These are phyloP conservation scores for Pharnaceum exiguum DNA, from an alignment of 148 eudicot genomes.

Conservation along the genomic window DNA sequence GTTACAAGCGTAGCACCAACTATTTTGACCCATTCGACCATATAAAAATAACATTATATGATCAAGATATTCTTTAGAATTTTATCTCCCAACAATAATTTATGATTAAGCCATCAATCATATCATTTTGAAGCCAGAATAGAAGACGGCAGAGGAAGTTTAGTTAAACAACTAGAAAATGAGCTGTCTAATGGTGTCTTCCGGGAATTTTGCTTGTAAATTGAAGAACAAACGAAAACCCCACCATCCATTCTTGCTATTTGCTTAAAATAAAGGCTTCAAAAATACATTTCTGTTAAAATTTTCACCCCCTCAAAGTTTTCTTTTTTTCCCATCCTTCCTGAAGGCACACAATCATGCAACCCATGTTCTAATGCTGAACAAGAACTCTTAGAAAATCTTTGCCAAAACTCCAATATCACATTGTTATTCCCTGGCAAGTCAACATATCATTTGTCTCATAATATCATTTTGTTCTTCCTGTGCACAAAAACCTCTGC, in stretches of 20 bases:
- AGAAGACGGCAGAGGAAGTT: slow-evolving; percentile 1
- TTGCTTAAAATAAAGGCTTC: slow-evolving; percentile 25
- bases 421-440: slow-evolving; percentile 1
- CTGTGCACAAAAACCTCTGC: too few relatives aligned
- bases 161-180: slow-evolving; percentile 14
- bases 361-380: slow-evolving; percentile 26
- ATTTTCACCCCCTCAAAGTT: slow-evolving; percentile 10
- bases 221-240: slow-evolving; percentile 5
- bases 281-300: neutral
- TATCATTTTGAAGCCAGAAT: neutral
- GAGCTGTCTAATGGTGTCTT: slow-evolving; percentile 17
- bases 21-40: too few relatives aligned
- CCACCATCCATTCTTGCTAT: slow-evolving; percentile 9
- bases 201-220: slow-evolving; percentile 20
- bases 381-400: slow-evolving; percentile 2
- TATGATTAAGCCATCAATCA: neutral
- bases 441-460: neutral
- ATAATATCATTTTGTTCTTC: too few relatives aligned
- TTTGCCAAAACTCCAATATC: neutral
- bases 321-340: neutral
- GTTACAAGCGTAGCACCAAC: too few relatives aligned
- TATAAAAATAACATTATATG: too few relatives aligned
- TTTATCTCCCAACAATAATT: too few relatives aligned
- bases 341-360: slow-evolving; percentile 18
- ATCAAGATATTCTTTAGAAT: too few relatives aligned